Evolutionary conservation across 192 early-diverging fungal genomes (phyloP).

Genomic region (Podila verticillata): DNA sequence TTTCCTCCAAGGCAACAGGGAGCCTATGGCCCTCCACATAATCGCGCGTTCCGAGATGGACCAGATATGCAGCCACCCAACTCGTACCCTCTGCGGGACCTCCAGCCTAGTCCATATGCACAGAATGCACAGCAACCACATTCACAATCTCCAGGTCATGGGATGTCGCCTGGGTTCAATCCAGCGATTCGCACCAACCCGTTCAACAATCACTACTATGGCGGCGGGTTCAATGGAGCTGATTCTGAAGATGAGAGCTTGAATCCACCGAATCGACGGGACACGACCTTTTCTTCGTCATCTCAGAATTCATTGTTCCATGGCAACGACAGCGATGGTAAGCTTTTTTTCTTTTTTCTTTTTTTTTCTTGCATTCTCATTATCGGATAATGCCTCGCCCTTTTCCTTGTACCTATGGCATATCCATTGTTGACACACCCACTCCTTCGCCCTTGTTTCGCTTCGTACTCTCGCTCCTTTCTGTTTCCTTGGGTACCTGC

Average conservation of each 20-base stretch:
- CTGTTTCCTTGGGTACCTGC: too few species aligned
- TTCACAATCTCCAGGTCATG: background rate
- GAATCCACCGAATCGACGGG: slow-evolving; percentile 22
- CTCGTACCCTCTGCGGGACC: slow-evolving; percentile 20
- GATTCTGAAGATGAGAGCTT: slow-evolving; percentile 34
- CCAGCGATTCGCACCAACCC: slow-evolving; percentile 5
- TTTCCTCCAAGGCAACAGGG: background rate
- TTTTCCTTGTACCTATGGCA: background rate
- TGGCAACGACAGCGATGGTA: slow-evolving; percentile 24
- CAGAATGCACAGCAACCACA: background rate
- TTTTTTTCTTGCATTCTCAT: background rate
- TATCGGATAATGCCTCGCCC: background rate
- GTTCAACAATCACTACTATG: slow-evolving; percentile 36
- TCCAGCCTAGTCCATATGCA: slow-evolving; percentile 2
- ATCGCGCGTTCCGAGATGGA: slow-evolving; percentile 6
- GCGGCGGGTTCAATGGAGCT: slow-evolving; percentile 1
- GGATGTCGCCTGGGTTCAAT: background rate
- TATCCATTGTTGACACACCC: too few species aligned
- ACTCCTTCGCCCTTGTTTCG: too few species aligned
- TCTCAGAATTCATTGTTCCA: slow-evolving; percentile 38
- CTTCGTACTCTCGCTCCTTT: too few species aligned
- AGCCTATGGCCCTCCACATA: background rate
- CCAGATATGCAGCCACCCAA: slow-evolving; percentile 14
- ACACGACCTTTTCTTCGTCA: slow-evolving; percentile 26
- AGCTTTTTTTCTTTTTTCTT: background rate